Conservation (phyloP, 305 asterid species). For the Stenogyne calaminthoides region DNA sequence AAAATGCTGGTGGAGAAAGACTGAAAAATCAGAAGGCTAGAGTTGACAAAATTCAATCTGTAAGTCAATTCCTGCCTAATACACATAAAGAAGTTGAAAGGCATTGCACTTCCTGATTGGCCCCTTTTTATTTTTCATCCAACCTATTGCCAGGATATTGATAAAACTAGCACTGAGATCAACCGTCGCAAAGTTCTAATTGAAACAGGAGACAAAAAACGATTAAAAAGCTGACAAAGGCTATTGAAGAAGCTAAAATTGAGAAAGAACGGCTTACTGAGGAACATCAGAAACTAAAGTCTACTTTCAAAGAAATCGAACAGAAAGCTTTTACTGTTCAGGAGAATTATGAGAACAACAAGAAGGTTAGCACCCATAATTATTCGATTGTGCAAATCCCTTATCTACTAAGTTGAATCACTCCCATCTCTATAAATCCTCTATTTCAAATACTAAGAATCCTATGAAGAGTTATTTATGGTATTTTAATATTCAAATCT, state of each 20-base stretch:
- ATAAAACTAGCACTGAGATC: slow-evolving; percentile 78
- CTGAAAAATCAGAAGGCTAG: slow-evolving; percentile 71
- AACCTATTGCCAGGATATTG: slow-evolving; percentile 61
- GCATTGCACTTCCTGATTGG: slow-evolving; percentile 9
- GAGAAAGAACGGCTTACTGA: slow-evolving; percentile 66
- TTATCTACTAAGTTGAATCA: no score
- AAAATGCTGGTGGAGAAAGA: slow-evolving; percentile 94
- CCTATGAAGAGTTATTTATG: no score
- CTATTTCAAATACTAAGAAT: no score
- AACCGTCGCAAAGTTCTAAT: slow-evolving; percentile 83
- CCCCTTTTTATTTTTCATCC: slow-evolving; percentile 12
- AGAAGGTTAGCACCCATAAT: slow-evolving; percentile 54
- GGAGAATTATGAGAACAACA: slow-evolving; percentile 75
- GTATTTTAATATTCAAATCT: no score
- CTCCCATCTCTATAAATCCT: no score
- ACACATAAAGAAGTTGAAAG: background rate
- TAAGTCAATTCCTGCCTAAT: slow-evolving; percentile 44
- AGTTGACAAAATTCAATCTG: slow-evolving; percentile 75
- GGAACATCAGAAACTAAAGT: slow-evolving; percentile 59
- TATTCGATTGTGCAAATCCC: background rate
- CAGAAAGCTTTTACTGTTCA: slow-evolving; percentile 81
- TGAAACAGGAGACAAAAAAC: slow-evolving; percentile 82
- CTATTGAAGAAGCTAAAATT: slow-evolving; percentile 75
- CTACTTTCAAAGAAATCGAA: slow-evolving; percentile 79
- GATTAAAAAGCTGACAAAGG: slow-evolving; percentile 71